Evolutionary conservation across 345 rosid genomes (phyloP), one percentile per base, ranked within the genome.

Genomic region (Hevea brasiliensis): DNA sequence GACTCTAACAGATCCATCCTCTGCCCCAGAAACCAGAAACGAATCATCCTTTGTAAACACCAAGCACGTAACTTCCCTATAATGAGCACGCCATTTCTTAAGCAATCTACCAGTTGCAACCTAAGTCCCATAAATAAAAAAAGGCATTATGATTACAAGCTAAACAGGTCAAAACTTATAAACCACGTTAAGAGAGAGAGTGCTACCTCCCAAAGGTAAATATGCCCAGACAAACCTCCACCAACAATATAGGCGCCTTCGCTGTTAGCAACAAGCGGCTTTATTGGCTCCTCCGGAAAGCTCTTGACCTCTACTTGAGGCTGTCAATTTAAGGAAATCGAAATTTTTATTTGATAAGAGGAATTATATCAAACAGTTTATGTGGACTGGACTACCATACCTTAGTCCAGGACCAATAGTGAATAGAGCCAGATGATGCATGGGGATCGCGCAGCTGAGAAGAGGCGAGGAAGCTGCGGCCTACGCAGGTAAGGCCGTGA

Each of bases 51-150:
- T 4, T 32, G 37, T 32, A 32, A 32, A 32, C 99, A 84, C 86
- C 82, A 92, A 79, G 79, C 94, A 89, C 40, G 97, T 92, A 15
- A 95, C 88, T 4, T 77, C 77, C 68, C 90, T 85, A 32, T 82
- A 87, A 80, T 95, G 99, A 23, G 86, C 99, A 24, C 82, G 94
- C 94, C 97, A 92, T 80, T 86, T 91, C 85, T 81, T 84, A 67
- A 94, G 89, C 70, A 92, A 77, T 73, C 80, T 90, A 72, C 97
- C 98, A 14, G 85, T 87, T 9, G 88, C 79, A 78, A 92, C 95
- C 97, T 94, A 32, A 32, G 37, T 32, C 37, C 2, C 37, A 77
- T 13, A 68, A n/a, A 61, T 53, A 60, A 8, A 67, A 11, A 27
- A 11, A 29, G 23, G 1, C 45, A 45, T 1, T 32, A 32, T 32